Percentiles rank a stretch among this genome's conserved stretches.
Evolutionary conservation across 1,139 yeast species (phyloP).

Genomic region (Blastobotrys elegans): DNA sequence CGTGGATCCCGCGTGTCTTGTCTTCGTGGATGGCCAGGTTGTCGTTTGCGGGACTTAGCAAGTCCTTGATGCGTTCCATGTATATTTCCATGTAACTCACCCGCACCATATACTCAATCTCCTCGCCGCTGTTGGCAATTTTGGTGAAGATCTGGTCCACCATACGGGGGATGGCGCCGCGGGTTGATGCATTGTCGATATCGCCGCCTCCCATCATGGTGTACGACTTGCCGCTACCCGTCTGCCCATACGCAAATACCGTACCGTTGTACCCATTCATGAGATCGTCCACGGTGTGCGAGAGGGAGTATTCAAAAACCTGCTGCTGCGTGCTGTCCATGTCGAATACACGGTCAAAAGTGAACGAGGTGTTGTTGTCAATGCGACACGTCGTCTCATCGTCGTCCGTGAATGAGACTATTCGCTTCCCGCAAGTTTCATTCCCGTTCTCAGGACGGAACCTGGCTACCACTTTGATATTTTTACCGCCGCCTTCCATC

Average conservation of each 20-base stretch:
- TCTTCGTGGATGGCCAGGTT: slow-evolving; percentile 63
- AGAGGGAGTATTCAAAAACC: slow-evolving; percentile 56
- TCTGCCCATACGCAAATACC: slow-evolving; percentile 82
- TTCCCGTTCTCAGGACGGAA: slow-evolving; percentile 46
- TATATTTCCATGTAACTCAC: slow-evolving; percentile 80
- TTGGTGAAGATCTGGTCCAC: slow-evolving; percentile 58
- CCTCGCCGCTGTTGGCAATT: slow-evolving; percentile 46
- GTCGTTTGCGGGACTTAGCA: slow-evolving; percentile 38
- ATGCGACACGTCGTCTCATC: slow-evolving; percentile 21
- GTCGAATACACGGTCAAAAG: slow-evolving; percentile 65
- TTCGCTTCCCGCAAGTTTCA: slow-evolving; percentile 14
- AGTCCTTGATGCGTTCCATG: slow-evolving; percentile 70
- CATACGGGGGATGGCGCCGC: slow-evolving; percentile 73
- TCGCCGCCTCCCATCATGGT: slow-evolving; percentile 79
- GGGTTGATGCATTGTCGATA: slow-evolving; percentile 34
- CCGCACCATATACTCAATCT: slow-evolving; percentile 60
- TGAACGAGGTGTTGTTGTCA: slow-evolving; percentile 39
- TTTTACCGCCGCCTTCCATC: slow-evolving; percentile 22
- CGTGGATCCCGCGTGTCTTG: slow-evolving; percentile 60
- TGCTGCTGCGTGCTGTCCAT: slow-evolving; percentile 50
- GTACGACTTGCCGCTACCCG: slow-evolving; percentile 82
- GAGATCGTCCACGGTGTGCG: slow-evolving; percentile 59
- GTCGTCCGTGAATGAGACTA: slow-evolving; percentile 13
- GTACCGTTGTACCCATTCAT: slow-evolving; percentile 82
- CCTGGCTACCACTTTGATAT: slow-evolving; percentile 62